Percentiles rank a stretch among this genome's conserved stretches.
These are phyloP conservation scores for Misopates orontium DNA, from an alignment of 257 asterid species.

Conservation along the genomic window DNA sequence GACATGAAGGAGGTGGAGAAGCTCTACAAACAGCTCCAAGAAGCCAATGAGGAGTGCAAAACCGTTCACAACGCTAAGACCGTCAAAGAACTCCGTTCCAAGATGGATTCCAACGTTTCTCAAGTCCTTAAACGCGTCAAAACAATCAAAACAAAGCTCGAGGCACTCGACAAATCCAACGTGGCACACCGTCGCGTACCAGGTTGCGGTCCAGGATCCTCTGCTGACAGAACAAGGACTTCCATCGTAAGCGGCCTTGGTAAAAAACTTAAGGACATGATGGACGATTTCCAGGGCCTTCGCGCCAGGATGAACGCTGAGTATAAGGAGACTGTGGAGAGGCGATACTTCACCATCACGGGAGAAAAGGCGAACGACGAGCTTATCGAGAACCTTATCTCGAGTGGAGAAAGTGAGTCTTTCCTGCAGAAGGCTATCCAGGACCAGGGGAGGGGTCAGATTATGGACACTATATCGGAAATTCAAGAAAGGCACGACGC, in stretches of 20 bases:
- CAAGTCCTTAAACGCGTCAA: constrained; percentile 53
- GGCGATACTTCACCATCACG: constrained; percentile 55
- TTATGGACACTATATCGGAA: constrained; percentile 53
- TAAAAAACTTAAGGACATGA: constrained; percentile 47
- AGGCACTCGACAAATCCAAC: constrained; percentile 49
- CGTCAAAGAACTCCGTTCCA: constrained; percentile 50
- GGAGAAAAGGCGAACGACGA: constrained; percentile 56
- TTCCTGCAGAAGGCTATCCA: constrained; percentile 57
- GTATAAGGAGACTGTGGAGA: constrained; percentile 54
- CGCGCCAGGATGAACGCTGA: constrained; percentile 54
- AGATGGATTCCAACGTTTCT: constrained; percentile 51
- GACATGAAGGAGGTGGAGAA: constrained; percentile 51
- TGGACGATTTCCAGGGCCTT: constrained; percentile 57
- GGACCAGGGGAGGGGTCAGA: constrained; percentile 60
- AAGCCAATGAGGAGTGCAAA: constrained; percentile 48
- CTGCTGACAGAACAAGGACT: constrained; percentile 50
- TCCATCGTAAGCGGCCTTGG: constrained; percentile 54
- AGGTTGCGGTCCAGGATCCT: constrained; percentile 62
- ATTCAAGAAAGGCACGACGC: constrained; percentile 56
- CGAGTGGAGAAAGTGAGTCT: constrained; percentile 57
- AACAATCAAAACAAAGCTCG: constrained; percentile 45
- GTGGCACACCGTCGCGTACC: constrained; percentile 48
- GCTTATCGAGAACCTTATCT: constrained; percentile 44
- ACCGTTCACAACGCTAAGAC: constrained; percentile 53
- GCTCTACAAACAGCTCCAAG: constrained; percentile 51